Evolutionary conservation across 768 basidiomycete species (phyloP).

Genomic region (Leccinellum luteum): DNA sequence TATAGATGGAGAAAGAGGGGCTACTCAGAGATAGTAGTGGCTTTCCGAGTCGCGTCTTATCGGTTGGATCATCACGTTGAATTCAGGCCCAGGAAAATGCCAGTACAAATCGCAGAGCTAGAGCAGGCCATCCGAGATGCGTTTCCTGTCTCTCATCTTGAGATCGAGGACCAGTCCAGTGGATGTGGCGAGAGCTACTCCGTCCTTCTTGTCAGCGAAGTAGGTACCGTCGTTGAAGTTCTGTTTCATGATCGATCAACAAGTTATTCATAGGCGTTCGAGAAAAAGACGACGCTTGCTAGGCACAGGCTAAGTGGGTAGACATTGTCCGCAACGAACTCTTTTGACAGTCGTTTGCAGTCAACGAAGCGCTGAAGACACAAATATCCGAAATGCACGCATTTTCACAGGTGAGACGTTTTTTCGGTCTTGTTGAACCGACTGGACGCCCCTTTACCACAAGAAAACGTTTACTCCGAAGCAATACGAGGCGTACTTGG

Average conservation of each 20-base stretch:
- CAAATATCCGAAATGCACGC: conserved; percentile 83
- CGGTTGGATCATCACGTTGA: conserved; percentile 10
- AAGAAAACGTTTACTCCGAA: conserved; percentile 75
- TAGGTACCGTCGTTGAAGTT: conserved; percentile 34
- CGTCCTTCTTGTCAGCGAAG: conserved; percentile 75
- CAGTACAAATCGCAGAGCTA: conserved; percentile 52
- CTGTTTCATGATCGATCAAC: background rate
- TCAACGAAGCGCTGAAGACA: conserved; percentile 72
- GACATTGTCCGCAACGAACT: background rate
- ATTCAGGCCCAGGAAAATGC: conserved; percentile 44
- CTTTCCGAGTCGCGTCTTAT: conserved; percentile 6
- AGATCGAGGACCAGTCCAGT: conserved; percentile 74
- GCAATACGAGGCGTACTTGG: conserved; percentile 55
- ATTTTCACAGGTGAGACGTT: conserved; percentile 70
- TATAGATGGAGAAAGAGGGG: background rate
- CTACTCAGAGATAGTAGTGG: background rate
- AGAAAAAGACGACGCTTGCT: conserved; percentile 77
- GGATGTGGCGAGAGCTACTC: conserved; percentile 82
- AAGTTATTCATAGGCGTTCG: conserved; percentile 51
- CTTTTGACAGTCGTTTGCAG: conserved; percentile 37
- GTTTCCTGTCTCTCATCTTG: conserved; percentile 62
- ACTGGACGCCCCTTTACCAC: background rate
- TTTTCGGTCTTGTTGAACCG: background rate
- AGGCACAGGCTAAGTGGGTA: conserved; percentile 66
- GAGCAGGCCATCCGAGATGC: conserved; percentile 62